These are phyloP conservation scores for Blastomyces percursus DNA, from an alignment of 2,329 filamentous ascomycete genomes.

Conservation along the genomic window DNA sequence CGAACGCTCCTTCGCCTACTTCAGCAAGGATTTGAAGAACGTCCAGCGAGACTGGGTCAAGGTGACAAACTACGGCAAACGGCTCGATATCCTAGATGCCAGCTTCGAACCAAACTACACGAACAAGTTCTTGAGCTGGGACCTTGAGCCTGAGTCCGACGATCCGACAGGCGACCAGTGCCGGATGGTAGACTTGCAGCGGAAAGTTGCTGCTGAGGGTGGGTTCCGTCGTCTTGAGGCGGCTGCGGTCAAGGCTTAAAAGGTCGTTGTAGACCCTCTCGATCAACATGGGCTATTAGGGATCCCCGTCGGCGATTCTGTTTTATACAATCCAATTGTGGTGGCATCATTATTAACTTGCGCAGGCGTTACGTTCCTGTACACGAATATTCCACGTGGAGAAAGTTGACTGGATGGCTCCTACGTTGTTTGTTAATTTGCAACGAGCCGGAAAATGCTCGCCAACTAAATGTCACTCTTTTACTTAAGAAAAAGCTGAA, in stretches of 20 bases:
- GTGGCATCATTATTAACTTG: neutral
- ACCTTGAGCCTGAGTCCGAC: constrained; percentile 50
- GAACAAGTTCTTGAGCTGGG: constrained; percentile 59
- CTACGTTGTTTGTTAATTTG: neutral
- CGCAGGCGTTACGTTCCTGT: neutral
- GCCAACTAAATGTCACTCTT: neutral
- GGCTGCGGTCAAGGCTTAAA: constrained; percentile 2
- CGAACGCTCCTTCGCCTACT: constrained; percentile 67
- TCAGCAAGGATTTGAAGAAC: constrained; percentile 63
- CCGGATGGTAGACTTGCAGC: constrained; percentile 59
- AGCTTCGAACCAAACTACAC: constrained; percentile 63
- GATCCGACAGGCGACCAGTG: constrained; percentile 65
- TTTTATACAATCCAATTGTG: neutral
- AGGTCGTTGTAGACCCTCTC: neutral
- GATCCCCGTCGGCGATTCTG: neutral
- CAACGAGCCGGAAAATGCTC: neutral
- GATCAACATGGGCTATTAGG: neutral
- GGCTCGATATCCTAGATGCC: constrained; percentile 55
- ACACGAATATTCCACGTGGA: neutral
- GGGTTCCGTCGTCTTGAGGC: constrained; percentile 42
- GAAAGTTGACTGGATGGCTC: neutral
- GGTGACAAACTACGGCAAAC: constrained; percentile 66
- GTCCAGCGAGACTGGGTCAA: constrained; percentile 64
- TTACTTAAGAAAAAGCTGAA: neutral
- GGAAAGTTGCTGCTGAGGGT: constrained; percentile 52